Conservation (phyloP, 2,329 filamentous ascomycete species). For the Neocucurbitaria cava region DNA sequence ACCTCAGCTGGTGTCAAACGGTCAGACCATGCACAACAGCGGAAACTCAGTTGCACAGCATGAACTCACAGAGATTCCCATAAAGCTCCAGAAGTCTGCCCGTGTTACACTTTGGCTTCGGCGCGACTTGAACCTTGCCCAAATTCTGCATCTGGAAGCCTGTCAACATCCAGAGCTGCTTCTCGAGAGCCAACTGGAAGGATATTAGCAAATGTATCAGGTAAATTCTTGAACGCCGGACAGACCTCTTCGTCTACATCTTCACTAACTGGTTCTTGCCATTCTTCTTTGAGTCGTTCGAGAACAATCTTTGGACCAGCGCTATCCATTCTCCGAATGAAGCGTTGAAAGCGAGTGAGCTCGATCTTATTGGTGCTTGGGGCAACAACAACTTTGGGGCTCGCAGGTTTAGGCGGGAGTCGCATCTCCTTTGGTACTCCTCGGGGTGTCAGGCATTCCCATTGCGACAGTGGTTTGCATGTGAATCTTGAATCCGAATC, state of each 20-base stretch:
- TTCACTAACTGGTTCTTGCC: constrained; percentile 48
- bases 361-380: constrained; percentile 33
- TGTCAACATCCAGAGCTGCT: constrained; percentile 69
- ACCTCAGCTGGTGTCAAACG: constrained; percentile 48
- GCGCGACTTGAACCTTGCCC: constrained; percentile 27
- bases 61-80: constrained; percentile 48
- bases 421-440: constrained; percentile 24
- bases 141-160: constrained; percentile 55
- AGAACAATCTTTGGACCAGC: constrained; percentile 62
- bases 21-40: constrained; percentile 36
- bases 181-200: constrained; percentile 55
- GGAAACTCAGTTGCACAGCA: constrained; percentile 17
- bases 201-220: constrained; percentile 2
- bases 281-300: constrained; percentile 61
- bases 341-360: constrained; percentile 57
- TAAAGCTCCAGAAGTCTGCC: constrained; percentile 49
- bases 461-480: constrained; percentile 42
- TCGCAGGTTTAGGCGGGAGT: constrained; percentile 18
- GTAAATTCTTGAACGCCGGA: neutral
- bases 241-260: constrained; percentile 54
- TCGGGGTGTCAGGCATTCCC: constrained; percentile 41
- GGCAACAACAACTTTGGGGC: constrained; percentile 21
- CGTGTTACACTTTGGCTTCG: constrained; percentile 37
- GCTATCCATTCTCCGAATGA: constrained; percentile 63
- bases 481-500: constrained; percentile 20